Evolutionary conservation across 352 stramenopile genomes (phyloP).

Genomic region (Phytophthora agathidicida): DNA sequence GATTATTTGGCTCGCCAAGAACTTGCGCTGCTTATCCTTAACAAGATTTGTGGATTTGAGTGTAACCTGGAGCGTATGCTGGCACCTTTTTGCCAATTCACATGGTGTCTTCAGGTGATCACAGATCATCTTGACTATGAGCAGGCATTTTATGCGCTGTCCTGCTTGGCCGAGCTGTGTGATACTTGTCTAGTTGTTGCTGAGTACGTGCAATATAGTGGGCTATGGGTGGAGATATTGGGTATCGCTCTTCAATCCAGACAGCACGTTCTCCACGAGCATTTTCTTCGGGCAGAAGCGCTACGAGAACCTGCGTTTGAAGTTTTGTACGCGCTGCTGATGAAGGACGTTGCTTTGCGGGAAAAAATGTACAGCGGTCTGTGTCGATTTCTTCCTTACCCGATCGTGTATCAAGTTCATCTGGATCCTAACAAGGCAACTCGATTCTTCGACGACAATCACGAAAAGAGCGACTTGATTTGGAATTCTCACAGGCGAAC

Average conservation of each 20-base stretch:
- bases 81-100: slow-evolving; percentile 77
- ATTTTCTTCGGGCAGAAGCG: slow-evolving; percentile 79
- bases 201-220: slow-evolving; percentile 75
- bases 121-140: slow-evolving; percentile 82
- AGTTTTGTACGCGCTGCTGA: slow-evolving; percentile 77
- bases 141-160: slow-evolving; percentile 78
- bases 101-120: slow-evolving; percentile 84
- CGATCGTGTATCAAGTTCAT: slow-evolving; percentile 85
- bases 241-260: slow-evolving; percentile 79
- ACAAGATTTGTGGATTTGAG: slow-evolving; percentile 81
- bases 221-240: slow-evolving; percentile 81
- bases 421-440: slow-evolving; percentile 71
- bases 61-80: slow-evolving; percentile 77
- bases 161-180: slow-evolving; percentile 78
- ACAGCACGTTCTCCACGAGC: slow-evolving; percentile 82
- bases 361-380: slow-evolving; percentile 80
- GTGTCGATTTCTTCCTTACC: slow-evolving; percentile 79
- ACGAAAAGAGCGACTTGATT: slow-evolving; percentile 85
- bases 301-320: slow-evolving; percentile 82
- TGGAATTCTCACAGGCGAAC: slow-evolving; percentile 84
- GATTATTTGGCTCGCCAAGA: slow-evolving; percentile 83
- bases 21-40: slow-evolving; percentile 73
- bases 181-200: slow-evolving; percentile 78
- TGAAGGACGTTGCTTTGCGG: slow-evolving; percentile 69
- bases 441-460: slow-evolving; percentile 85